Percentiles rank a stretch among this genome's conserved stretches.
These are phyloP conservation scores for Dorcoceras hygrometricum DNA, from an alignment of 257 asterid genomes.

Conservation along the genomic window DNA sequence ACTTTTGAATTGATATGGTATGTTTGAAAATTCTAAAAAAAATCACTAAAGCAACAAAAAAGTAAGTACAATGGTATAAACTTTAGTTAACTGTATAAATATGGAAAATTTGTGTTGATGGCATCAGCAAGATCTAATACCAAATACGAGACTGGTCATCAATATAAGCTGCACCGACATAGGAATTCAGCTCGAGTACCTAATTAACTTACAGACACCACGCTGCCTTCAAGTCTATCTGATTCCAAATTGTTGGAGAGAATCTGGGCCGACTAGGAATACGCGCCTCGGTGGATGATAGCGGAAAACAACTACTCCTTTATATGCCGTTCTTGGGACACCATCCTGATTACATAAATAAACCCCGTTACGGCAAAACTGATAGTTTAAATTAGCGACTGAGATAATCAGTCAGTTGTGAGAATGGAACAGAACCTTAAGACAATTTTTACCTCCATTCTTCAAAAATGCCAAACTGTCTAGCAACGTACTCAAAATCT, in stretches of 20 bases:
- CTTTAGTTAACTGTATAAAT: no score
- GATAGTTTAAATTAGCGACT: neutral
- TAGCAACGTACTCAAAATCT: slow-evolving; percentile 67
- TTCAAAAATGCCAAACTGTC: slow-evolving; percentile 89
- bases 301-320: slow-evolving; percentile 86
- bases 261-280: slow-evolving; percentile 80
- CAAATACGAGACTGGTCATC: neutral
- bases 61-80: no score
- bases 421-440: slow-evolving; percentile 15
- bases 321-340: slow-evolving; percentile 86
- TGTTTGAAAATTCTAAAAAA: no score
- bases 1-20: no score
- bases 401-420: neutral
- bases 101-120: neutral
- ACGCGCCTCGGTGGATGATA: slow-evolving; percentile 67
- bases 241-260: slow-evolving; percentile 70
- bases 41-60: no score
- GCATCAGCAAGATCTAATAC: neutral
- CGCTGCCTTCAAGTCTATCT: slow-evolving; percentile 24
- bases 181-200: slow-evolving; percentile 16
- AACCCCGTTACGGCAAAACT: slow-evolving; percentile 1
- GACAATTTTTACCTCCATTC: slow-evolving; percentile 79
- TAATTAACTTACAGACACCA: slow-evolving; percentile 13
- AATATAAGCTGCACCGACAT: neutral
- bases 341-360: slow-evolving; percentile 61